A percentile compares a stretch with the other conserved stretches of the same genome.
Evolutionary conservation across 78 protist genomes (phyloP).

Genomic region (Dictyostelium citrinum): DNA sequence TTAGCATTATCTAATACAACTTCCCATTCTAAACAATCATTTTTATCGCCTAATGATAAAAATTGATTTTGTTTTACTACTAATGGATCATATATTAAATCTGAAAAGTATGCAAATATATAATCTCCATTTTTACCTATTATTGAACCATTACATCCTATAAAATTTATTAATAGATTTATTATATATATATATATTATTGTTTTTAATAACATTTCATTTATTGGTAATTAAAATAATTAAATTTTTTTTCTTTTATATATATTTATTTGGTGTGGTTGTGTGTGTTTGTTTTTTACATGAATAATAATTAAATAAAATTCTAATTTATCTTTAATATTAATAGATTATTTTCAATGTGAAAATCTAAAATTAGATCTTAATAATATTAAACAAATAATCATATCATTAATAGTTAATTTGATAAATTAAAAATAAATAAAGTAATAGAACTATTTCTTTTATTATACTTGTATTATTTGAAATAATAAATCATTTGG

Average conservation of each 20-base stretch:
- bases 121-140: conserved; percentile 20
- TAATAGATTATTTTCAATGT: too few species aligned
- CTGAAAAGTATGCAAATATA: conserved; percentile 1
- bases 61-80: background rate
- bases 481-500: too few species aligned
- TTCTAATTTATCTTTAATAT: background rate
- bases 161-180: background rate
- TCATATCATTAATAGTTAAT: too few species aligned
- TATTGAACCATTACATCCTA: background rate
- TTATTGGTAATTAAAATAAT: background rate
- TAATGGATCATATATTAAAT: conserved; percentile 5
- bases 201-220: background rate
- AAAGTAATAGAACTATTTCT: too few species aligned
- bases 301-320: too few species aligned
- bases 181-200: background rate
- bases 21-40: background rate
- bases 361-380: too few species aligned
- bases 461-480: too few species aligned
- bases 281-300: background rate
- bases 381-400: too few species aligned
- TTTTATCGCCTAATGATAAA: background rate
- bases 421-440: too few species aligned
- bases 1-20: background rate
- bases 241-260: background rate
- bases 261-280: background rate